Base-by-base conservation (phyloP, 2,329 filamentous ascomycete species). In the Aspergillus viridinutans region DNA sequence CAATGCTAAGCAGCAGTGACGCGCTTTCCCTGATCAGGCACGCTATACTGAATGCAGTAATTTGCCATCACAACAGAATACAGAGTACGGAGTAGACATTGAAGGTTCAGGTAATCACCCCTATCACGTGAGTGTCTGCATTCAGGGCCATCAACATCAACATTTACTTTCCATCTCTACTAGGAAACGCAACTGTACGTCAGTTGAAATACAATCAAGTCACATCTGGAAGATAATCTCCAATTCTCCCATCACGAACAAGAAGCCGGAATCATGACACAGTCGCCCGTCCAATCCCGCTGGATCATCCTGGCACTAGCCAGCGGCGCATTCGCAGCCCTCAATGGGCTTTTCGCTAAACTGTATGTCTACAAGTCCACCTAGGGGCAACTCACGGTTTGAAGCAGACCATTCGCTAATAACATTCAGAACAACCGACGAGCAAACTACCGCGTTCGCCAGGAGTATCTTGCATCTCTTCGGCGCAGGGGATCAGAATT, bases 271-370 rank as follows among this genome's bases (percentile, higher is more conserved):
- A 7, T 38, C 49, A 25, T 52, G 28, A 21, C 21, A 58, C 48
- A 56, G 25, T 38, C 53, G 48, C 49, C 63, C 48, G 48, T 60
- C 23, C 57, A 61, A 45, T 64, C 68, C 50, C 71, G 70, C 60
- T 81, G 78, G 78, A 76, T 87, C 49, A 65, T 83, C 59, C 78
- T 85, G 56, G 84, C 85, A 49, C 72, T 86, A 38, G 78, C 82
- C n/a, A 84, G 81, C 62, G 85, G 85, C 55, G 78, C 80, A 43
- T 87, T 84, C 68, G 85, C 85, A 20, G 84, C 85, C 10, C 76
- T 85, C 64, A 87, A 87, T 63, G 85, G 85, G 52, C 80, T 86
- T n/a, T 87, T 87, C 69, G 85, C 85, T 10, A 87, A 87, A 72
- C 76, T 87, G 82, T 85, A 75, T 43, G 72, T 67, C 7, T 7